Evolutionary conservation across 1,284 basidiomycete genomes (phyloP).

Genomic region (Microbotryum lychnidis-dioicae): DNA sequence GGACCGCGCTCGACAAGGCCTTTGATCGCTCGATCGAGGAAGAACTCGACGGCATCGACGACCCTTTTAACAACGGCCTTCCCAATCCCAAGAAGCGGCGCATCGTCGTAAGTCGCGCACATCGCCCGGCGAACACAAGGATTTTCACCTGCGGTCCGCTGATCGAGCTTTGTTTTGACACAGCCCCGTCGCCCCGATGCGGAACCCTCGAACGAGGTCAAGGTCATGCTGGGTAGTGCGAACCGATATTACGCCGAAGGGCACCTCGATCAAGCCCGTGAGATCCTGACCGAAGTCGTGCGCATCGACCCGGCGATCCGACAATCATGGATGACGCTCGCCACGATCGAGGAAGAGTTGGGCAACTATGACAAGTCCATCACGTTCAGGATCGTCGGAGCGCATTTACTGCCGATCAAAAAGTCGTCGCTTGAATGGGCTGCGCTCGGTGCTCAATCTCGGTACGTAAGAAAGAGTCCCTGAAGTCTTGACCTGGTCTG

Average conservation of each 20-base stretch:
- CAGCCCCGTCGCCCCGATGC: constrained; percentile 40
- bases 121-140: too few relatives aligned
- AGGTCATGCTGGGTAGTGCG: constrained; percentile 69
- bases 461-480: constrained; percentile 44
- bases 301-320: constrained; percentile 80
- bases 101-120: not conserved
- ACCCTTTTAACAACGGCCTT: constrained; percentile 50
- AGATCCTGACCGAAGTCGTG: constrained; percentile 81
- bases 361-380: constrained; percentile 62
- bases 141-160: too few relatives aligned
- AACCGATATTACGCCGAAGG: constrained; percentile 77
- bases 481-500: not conserved
- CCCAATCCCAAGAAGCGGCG: constrained; percentile 11
- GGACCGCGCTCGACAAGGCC: constrained; percentile 50
- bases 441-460: constrained; percentile 59
- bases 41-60: constrained; percentile 50
- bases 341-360: constrained; percentile 41
- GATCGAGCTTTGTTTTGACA: not conserved
- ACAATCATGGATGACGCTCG: constrained; percentile 74
- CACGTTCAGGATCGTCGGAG: constrained; percentile 79
- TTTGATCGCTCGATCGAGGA: constrained; percentile 57
- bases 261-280: constrained; percentile 60
- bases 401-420: constrained; percentile 61
- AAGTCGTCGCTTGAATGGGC: constrained; percentile 78
- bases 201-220: constrained; percentile 65